Evolutionary conservation across 2,329 filamentous ascomycete genomes (phyloP).

Genomic region (Fusarium redolens): DNA sequence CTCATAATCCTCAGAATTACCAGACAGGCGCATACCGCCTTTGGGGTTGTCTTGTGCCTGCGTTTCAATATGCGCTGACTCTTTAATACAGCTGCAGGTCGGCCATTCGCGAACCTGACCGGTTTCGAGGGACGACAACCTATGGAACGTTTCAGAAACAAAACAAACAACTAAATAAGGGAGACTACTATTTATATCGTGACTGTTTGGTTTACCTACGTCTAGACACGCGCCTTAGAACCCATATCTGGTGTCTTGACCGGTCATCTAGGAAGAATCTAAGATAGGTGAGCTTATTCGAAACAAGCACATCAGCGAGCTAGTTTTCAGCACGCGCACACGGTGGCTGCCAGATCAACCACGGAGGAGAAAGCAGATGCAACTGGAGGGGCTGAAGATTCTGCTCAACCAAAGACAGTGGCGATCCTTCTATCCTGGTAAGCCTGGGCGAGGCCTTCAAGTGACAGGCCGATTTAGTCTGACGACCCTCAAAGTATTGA

Average conservation of each 20-base stretch:
- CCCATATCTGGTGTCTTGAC: not conserved
- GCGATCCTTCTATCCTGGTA: not conserved
- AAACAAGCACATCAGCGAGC: conserved; percentile 32
- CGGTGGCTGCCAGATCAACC: conserved; percentile 7
- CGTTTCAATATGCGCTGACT: conserved; percentile 31
- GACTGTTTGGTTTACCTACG: not conserved
- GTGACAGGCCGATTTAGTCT: conserved; percentile 27
- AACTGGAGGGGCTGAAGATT: not conserved
- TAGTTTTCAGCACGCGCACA: conserved; percentile 24
- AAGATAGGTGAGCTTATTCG: conserved; percentile 16
- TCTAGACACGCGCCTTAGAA: conserved; percentile 14
- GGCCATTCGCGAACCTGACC: not conserved
- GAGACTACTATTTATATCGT: not conserved
- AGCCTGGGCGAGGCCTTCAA: not conserved
- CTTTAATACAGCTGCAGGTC: not conserved
- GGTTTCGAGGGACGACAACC: not conserved
- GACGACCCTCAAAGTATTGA: conserved; percentile 11
- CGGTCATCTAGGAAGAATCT: conserved; percentile 27
- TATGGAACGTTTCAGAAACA: not conserved
- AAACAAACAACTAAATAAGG: not conserved
- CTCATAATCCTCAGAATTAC: not conserved
- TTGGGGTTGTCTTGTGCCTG: not conserved
- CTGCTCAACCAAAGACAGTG: not conserved
- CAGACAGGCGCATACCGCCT: not conserved
- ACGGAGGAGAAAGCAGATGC: not conserved